These are phyloP conservation scores for Solanum stenotomum DNA, from an alignment of 257 asterid species.

Conservation along the genomic window DNA sequence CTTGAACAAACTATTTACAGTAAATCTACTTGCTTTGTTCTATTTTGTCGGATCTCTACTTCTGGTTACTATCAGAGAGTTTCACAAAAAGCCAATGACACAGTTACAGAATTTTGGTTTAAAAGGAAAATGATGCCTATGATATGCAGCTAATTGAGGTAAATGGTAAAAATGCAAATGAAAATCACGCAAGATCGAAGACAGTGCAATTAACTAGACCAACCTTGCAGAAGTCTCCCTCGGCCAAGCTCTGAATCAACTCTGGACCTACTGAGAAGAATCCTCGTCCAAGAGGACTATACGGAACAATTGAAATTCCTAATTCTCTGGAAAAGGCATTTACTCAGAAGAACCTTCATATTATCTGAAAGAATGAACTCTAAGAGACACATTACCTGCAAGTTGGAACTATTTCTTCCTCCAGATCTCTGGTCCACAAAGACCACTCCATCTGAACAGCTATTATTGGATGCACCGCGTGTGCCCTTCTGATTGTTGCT, in stretches of 20 bases:
- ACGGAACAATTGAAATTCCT: conserved; percentile 23
- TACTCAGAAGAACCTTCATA: neutral
- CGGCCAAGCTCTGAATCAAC: conserved; percentile 12
- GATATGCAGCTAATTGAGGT: neutral
- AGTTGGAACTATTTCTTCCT: conserved; percentile 20
- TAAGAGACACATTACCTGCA: conserved; percentile 12
- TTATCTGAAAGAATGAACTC: neutral
- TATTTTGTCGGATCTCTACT: too few species aligned
- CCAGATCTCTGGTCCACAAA: conserved; percentile 20
- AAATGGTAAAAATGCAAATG: neutral
- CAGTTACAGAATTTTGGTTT: neutral
- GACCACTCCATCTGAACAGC: conserved; percentile 31
- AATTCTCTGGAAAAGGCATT: conserved; percentile 21
- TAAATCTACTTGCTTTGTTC: too few species aligned
- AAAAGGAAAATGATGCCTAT: neutral
- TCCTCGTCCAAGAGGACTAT: conserved; percentile 33
- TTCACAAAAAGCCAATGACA: neutral
- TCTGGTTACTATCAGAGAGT: too few species aligned
- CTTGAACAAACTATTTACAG: too few species aligned
- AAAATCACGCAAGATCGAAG: neutral
- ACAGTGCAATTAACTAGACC: neutral
- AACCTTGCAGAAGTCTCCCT: conserved; percentile 22
- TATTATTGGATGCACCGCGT: conserved; percentile 22
- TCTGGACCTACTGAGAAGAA: conserved; percentile 21
- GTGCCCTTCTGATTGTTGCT: conserved; percentile 28